Conservation (phyloP, 73 alveolate genomes). For the Uronychia setigera region DNA sequence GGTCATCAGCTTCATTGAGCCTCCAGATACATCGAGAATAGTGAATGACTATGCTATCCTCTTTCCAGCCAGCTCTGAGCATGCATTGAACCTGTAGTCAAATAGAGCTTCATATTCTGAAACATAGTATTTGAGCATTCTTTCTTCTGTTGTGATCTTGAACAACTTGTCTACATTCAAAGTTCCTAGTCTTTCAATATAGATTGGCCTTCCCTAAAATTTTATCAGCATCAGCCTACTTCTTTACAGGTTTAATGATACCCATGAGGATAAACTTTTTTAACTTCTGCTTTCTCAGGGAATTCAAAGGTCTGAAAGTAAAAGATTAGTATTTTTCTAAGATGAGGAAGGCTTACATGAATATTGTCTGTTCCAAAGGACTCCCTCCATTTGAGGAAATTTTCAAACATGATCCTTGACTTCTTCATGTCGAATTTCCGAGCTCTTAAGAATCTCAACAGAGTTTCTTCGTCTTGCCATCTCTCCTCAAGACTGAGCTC, state of each 20-base stretch:
- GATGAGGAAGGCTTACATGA: not conserved
- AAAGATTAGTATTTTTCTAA: too few species aligned
- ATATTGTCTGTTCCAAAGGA: slow-evolving; percentile 57
- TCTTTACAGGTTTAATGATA: slow-evolving; percentile 72
- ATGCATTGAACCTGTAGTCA: slow-evolving; percentile 72
- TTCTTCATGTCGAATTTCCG: slow-evolving; percentile 82
- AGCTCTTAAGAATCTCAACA: slow-evolving; percentile 91
- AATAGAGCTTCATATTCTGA: slow-evolving; percentile 76
- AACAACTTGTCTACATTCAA: slow-evolving; percentile 62
- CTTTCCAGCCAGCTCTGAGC: slow-evolving; percentile 67
- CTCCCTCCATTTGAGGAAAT: slow-evolving; percentile 79
- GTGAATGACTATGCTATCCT: slow-evolving; percentile 59
- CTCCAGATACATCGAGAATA: slow-evolving; percentile 73
- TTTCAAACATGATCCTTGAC: slow-evolving; percentile 75
- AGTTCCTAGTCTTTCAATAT: slow-evolving; percentile 71
- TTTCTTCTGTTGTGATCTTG: slow-evolving; percentile 65
- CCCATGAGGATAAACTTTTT: slow-evolving; percentile 75
- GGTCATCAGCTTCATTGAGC: slow-evolving; percentile 66
- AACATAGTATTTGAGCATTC: slow-evolving; percentile 69
- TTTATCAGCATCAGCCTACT: too few species aligned
- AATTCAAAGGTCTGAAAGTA: too few species aligned
- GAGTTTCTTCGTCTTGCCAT: slow-evolving; percentile 74
- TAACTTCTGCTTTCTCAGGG: slow-evolving; percentile 15
- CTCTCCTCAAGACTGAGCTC: not conserved
- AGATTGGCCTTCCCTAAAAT: slow-evolving; percentile 86